Evolutionary conservation across 2,329 filamentous ascomycete species (phyloP), one percentile per base, ranked within the genome.

Genomic region (Fusarium udum): DNA sequence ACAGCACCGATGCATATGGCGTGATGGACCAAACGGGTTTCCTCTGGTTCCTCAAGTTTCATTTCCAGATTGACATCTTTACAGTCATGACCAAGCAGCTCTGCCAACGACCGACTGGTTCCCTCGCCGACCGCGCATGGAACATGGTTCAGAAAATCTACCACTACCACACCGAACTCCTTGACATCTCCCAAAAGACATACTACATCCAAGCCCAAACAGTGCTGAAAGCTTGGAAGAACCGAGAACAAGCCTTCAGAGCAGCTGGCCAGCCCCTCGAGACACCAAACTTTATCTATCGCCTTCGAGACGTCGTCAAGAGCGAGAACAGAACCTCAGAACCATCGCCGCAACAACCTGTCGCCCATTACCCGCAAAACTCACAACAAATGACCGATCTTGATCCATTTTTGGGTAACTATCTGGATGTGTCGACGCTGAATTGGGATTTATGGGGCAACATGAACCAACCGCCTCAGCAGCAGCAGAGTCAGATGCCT

Each of bases 31-130:
- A 84, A 31, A 82, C 81, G 1, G 86, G 86, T 4, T 90, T 89
- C 76, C 75, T 87, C 16, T 91, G 89, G 89, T 89, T 87, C 72
- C 82, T 85, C 77, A 84, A 85, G 67, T 80, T 82, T 31, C 85
- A 89, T 74, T 89, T 90, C 78, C 88, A 90, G 74, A 79, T 87
- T 53, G 88, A 89, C 62, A 80, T 90, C 31, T 87, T 90, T 68
- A 81, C 86, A 42, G 89, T 88, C 76, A 83, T 89, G 78, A 85
- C 86, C 0, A 87, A 87, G 9, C 87, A 89, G 75, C 83, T 91
- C 18, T 85, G 83, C 69, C 82, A 84, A 37, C 85, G 86, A 42
- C 84, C 83, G 1, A 82, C 82, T 4, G 88, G 89, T 14, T 79
- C 77, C 7, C 80, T 90, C 15, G 85, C 88, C 14, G 87, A 90